Evolutionary conservation across 2,329 filamentous ascomycete genomes (phyloP).

Genomic region (Metarhizium album): DNA sequence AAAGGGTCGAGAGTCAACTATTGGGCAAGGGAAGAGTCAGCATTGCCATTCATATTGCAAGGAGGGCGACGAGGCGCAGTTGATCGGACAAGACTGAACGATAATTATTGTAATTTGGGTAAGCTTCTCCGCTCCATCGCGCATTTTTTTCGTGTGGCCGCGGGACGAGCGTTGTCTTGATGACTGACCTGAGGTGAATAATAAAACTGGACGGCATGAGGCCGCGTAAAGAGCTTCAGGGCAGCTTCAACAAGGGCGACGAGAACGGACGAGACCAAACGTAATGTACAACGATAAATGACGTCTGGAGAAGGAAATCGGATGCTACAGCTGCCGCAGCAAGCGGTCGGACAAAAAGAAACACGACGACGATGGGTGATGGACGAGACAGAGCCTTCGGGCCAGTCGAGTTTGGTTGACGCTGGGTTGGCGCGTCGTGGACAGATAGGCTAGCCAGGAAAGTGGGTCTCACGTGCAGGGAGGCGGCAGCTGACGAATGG

Average conservation of each 20-base stretch:
- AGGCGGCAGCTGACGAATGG: slow-evolving; percentile 1
- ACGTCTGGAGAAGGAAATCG: background rate
- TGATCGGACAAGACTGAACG: background rate
- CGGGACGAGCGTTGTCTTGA: background rate
- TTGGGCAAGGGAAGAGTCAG: background rate
- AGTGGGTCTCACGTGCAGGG: slow-evolving; percentile 5
- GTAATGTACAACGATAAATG: background rate
- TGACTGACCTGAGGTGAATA: background rate
- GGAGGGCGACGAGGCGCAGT: background rate
- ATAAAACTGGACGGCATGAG: slow-evolving; percentile 2
- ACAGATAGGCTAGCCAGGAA: background rate
- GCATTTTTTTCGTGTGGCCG: background rate
- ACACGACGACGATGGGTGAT: slow-evolving; percentile 3
- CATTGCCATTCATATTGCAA: background rate
- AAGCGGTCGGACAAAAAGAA: background rate
- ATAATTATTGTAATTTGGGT: background rate
- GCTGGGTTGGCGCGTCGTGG: slow-evolving; percentile 10
- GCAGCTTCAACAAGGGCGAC: background rate
- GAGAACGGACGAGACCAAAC: background rate
- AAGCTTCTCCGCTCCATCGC: background rate
- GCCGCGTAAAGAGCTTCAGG: background rate
- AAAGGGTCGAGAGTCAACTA: background rate
- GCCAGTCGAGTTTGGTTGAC: slow-evolving; percentile 4
- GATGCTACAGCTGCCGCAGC: background rate
- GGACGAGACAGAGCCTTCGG: slow-evolving; percentile 1